Base-by-base conservation (phyloP, 2,329 filamentous ascomycete genomes). In the Cladosporium sp. region DNA sequence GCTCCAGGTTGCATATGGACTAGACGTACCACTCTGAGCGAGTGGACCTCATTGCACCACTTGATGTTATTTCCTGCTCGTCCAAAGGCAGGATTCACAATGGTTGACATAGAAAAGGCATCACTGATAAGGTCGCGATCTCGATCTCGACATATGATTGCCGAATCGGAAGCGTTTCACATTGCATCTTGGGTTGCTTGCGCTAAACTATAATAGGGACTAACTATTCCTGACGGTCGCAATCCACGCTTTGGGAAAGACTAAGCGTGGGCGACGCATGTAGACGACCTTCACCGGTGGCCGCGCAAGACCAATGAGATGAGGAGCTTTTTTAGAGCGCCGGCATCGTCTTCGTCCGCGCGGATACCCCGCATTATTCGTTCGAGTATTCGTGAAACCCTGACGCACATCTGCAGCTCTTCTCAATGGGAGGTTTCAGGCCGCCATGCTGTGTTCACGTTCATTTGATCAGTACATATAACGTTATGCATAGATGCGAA, bases 211-310 rank as follows among this genome's bases (percentile, higher is more conserved):
- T 7, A 30, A 43, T 30, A 43, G 41, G 41, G 27, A 43, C 41
- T 43, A 43, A 43, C 41, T 15, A 22, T 22, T 43, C 12, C 41
- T 40, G 41, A 43, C 22, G 41, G 29, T 7, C 11, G 15, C 24
- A 43, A 43, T 43, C 19, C 24, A 43, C 41, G 41, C 41, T 43
- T 43, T 43, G 24, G 41, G 41, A 30, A 43, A 30, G n/a, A 22
- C 41, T 43, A 32, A 22, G 41, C 41, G 24, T 43, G 29, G 5
- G 41, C 41, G 15, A 32, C 41, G 19, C 41, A 30, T 43, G 2
- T 24, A 44, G 38, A 40, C 17, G 38, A 40, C 38, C 38, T 40
- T 40, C 9, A 40, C 38, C 13, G 18, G 38, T 18, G 38, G 38
- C 38, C 17, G 11, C 38, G 18, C 38, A 40, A 40, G 18, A 17